Evolutionary conservation across 2,329 filamentous ascomycete species (phyloP).

Genomic region (Cordyceps fumosorosea): DNA sequence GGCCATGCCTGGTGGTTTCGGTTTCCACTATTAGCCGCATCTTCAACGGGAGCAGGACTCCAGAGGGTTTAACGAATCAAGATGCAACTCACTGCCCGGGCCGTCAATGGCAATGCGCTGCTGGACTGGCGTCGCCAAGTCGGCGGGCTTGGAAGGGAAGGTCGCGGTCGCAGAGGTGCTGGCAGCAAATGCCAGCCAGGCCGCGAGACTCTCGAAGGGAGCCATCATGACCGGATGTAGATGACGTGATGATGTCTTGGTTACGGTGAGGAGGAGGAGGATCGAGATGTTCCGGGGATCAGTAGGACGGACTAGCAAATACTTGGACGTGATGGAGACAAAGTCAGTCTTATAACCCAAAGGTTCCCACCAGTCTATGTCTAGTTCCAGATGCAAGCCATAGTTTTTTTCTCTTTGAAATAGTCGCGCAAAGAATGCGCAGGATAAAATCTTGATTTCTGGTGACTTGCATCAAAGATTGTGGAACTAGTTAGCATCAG

Average conservation of each 20-base stretch:
- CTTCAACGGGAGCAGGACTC: background rate
- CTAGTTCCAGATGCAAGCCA: background rate
- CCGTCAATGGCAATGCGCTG: constrained; percentile 48
- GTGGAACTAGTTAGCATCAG: background rate
- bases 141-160: constrained; percentile 36
- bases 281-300: background rate
- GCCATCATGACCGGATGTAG: background rate
- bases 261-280: background rate
- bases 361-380: background rate
- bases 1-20: constrained; percentile 34
- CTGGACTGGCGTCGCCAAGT: constrained; percentile 47
- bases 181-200: background rate
- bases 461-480: background rate
- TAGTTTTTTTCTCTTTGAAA: background rate
- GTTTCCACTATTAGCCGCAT: background rate
- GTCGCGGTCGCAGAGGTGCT: background rate
- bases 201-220: background rate
- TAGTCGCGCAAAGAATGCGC: background rate
- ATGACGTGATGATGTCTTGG: background rate
- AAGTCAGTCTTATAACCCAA: background rate
- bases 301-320: background rate
- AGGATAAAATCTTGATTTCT: too few relatives aligned
- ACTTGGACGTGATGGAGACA: background rate
- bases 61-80: background rate
- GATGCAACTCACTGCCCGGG: constrained; percentile 33